Base-by-base conservation (phyloP, 192 early-diverging fungal species). In the Backusella mclennaniae region DNA sequence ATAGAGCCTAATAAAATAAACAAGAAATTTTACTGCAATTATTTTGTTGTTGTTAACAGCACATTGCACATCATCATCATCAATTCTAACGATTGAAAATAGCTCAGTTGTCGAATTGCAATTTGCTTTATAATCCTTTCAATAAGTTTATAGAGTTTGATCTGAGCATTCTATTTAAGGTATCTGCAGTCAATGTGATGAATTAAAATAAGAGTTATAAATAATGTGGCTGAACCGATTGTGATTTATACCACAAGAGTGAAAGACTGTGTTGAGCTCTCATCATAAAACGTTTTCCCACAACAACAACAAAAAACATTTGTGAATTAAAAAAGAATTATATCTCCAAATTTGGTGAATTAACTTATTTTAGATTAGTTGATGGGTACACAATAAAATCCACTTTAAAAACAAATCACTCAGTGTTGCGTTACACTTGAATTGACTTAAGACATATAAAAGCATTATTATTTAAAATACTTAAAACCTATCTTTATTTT, bases 341-440 rank as follows among this genome's bases (percentile, higher is more conserved):
- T 63, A 63, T 63, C 56, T 29, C 56, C 56, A 63, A 29, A 63
- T 63, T 63, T 63, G 21, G 56, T 63, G 56, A 63, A 63, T 63
- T 63, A 63, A 63, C 56, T 63, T 63, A 63, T 29, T 63, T 63
- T 63, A 63, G 26, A 63, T 12, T 63, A 8, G 21, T 9, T 63
- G 26, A 26, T 63, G 56, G 53, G 56, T 63, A 63, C 56, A 63
- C 56, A 29, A 14, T 29, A 49, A 49, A 63, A 14, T 26, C 11
- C 26, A 63, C 56, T 63, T 63, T 23, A 56, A 56, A 56, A 56
- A 44, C 15, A 21, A 56, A 26, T 21, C n/a, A 56, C n/a, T 44
- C 53, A 63, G 56, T 63, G 56, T 26, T 12, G 23, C 56, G 56
- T 63, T 63, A 63, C 56, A 63, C 56, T 63, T 63, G 23, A 63